Percentiles rank a stretch among this genome's conserved stretches.
Conservation (phyloP, 148 eudicot species). For the Tetragonia tetragonoides region DNA sequence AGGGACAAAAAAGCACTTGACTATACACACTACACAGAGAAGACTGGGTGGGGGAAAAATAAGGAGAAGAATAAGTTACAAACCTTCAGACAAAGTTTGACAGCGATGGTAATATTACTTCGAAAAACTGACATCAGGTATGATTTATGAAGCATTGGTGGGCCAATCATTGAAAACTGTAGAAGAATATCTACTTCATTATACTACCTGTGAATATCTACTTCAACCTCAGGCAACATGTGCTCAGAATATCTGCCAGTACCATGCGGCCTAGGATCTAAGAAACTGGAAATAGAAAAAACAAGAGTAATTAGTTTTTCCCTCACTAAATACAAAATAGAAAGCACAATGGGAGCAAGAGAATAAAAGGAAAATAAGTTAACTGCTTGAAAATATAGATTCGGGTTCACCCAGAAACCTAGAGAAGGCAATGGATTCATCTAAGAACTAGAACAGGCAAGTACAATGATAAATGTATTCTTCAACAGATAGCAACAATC, state of each 20-base stretch:
- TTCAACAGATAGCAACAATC: not conserved
- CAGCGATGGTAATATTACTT: not conserved
- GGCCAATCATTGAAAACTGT: not conserved
- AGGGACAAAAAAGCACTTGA: not conserved
- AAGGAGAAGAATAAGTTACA: not conserved
- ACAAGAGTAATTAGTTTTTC: constrained; percentile 11
- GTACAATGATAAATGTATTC: not conserved
- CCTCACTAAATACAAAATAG: not conserved
- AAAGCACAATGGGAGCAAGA: not conserved
- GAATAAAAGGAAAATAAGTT: not conserved
- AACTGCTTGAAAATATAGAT: not conserved
- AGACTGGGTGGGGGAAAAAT: not conserved
- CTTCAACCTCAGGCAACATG: constrained; percentile 60
- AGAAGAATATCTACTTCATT: not conserved
- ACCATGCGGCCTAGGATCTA: constrained; percentile 64
- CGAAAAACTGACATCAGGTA: not conserved
- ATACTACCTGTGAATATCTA: constrained; percentile 54
- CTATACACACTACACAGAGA: not conserved
- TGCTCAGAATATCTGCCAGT: constrained; percentile 56
- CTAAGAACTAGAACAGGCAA: not conserved
- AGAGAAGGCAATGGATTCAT: not conserved
- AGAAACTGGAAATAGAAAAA: constrained; percentile 40
- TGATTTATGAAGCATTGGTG: constrained; percentile 14
- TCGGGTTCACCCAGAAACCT: not conserved
- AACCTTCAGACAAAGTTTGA: not conserved